Evolutionary conservation across 352 stramenopile species (phyloP), one percentile per base, ranked within the genome.

Genomic region (Phytophthora palmivora): DNA sequence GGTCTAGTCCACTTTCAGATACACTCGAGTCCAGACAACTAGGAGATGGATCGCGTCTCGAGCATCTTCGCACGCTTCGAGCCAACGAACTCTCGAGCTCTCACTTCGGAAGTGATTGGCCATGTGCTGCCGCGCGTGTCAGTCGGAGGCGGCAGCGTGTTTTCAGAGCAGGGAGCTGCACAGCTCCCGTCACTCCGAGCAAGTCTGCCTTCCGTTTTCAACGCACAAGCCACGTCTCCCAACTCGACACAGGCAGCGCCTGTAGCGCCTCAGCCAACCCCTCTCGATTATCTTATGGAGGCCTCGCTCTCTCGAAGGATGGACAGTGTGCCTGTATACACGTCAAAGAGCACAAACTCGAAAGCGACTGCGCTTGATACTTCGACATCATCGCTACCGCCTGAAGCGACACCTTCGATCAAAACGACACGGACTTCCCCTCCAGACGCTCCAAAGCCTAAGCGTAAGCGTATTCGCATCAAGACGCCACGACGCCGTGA

Each of bases 401-500:
- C 36, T 24, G 33, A 22, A 33, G 19, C 38, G 24, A 16, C 49
- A 10, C 49, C 22, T 34, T 66, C 58, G 2, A 42, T 49, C 22
- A 54, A 43, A 42, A 61, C 30, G 0, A 54, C 45, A 6, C 15
- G 12, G 12, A 30, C 6, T 12, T 9, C 11, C 14, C 38, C 18
- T 42, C 19, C 41, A 56, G 37, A 3, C 7, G n/a, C 10, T 0
- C 24, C 39, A 14, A 70, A 70, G 48, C 34, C 36, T 6, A 66
- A 60, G 22, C 62, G 62, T 3, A 79, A 80, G 41, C 72, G 76
- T 6, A 63, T 82, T 30, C 72, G 76, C 22, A 18, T 72, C 48
- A 82, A 85, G 56, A 82, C 72, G 0, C 52, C 70, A 4, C 60
- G 76, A 6, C 76, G 76, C 2, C 70, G 72, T 9, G 65, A 85